Evolutionary conservation across 2,329 filamentous ascomycete species (phyloP), one percentile per base, ranked within the genome.

Genomic region (Nigrospora sphaerica): DNA sequence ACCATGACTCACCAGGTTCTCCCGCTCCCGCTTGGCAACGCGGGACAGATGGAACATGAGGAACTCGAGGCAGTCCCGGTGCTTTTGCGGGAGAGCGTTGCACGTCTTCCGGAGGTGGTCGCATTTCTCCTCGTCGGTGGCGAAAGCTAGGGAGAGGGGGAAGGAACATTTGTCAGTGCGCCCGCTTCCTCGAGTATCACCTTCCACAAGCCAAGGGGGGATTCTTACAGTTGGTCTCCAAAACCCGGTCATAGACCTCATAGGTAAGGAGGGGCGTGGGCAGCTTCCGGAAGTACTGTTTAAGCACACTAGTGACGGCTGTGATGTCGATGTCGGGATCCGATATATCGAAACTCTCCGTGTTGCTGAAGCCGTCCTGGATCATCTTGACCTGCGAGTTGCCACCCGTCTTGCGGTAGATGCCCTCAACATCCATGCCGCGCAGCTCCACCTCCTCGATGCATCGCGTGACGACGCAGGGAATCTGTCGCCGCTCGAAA

Each of bases 341-440:
- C 3, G 90, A 95, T 48, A 98, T 95, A 62, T 97, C 92, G 62
- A 83, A 93, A 60, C 92, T 88, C 53, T 86, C 80, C 49, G 80
- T 85, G 64, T 83, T 85, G 64, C 96, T 91, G 62, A 98, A 97
- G 12, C 91, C 90, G 54, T 91, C 87, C 60, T 92, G 88, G 56
- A 98, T 88, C 59, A 80, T 76, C 65, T 95, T 95, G 62, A 95
- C 86, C 64, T 95, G 89, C 10, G 88, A 89, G 58, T 86, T 90
- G 54, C 91, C 93, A 47, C 93, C 93, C 43, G 91, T 95, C 75
- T 98, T 98, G 60, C 93, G 84, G 70, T 98, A 98, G 57, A 98
- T 95, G 52, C 93, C 93, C 69, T 97, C 93, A 56, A 95, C 81
- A 58, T 97, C 91, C 88, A 98, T 95, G 67, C 92, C 93, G 62